Conservation (phyloP, 805 yeast genomes). For the Candida maris region DNA sequence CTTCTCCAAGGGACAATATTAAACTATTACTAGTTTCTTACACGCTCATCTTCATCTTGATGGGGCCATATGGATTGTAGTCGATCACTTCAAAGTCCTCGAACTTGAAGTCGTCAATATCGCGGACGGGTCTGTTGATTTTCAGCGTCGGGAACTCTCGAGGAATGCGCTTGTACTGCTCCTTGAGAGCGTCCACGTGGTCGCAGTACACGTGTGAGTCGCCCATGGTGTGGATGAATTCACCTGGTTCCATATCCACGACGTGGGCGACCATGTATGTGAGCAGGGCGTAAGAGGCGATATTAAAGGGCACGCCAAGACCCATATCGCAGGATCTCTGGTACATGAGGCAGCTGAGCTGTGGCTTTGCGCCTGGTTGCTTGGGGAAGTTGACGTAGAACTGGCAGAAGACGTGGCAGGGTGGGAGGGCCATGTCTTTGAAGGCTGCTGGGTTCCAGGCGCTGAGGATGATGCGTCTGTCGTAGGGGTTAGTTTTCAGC, state of each 20-base stretch:
- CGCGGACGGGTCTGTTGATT: slow-evolving; percentile 61
- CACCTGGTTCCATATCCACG: slow-evolving; percentile 94
- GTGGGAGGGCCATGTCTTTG: slow-evolving; percentile 93
- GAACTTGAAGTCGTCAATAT: slow-evolving; percentile 81
- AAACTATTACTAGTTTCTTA: slow-evolving; percentile 32
- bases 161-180: slow-evolving; percentile 75
- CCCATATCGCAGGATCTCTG: slow-evolving; percentile 99
- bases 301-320: slow-evolving; percentile 97
- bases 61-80: slow-evolving; percentile 78
- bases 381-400: slow-evolving; percentile 87
- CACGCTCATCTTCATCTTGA: slow-evolving; percentile 97
- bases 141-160: slow-evolving; percentile 72
- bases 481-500: slow-evolving; percentile 85
- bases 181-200: slow-evolving; percentile 86
- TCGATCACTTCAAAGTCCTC: slow-evolving; percentile 83
- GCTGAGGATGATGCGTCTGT: slow-evolving; percentile 87
- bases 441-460: slow-evolving; percentile 99
- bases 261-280: slow-evolving; percentile 95
- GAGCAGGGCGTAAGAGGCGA: slow-evolving; percentile 90
- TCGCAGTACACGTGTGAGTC: slow-evolving; percentile 94
- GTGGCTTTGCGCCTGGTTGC: slow-evolving; percentile 45
- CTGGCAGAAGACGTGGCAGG: slow-evolving; percentile 96
- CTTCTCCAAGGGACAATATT: not conserved
- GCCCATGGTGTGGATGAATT: slow-evolving; percentile 91
- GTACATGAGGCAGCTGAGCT: slow-evolving; percentile 81